Percentiles rank a stretch among this genome's conserved stretches.
Conservation (phyloP, 163 green algal genomes). For the Trebouxiophyceae sp. region DNA sequence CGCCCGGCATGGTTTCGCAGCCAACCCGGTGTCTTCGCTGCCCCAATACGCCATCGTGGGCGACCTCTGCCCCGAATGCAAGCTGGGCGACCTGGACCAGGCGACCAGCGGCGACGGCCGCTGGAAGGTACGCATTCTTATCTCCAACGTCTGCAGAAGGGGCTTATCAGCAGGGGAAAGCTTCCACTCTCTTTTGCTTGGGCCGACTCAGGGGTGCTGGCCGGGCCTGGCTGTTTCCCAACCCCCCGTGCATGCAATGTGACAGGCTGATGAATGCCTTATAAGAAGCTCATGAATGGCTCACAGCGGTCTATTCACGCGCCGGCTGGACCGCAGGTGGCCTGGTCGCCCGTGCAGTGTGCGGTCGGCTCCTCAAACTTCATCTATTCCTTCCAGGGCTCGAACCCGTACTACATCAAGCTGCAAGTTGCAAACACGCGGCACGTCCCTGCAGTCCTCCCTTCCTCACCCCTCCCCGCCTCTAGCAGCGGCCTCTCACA, state of each 20-base stretch:
- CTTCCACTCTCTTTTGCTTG: too few relatives aligned
- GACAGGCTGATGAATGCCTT: background rate
- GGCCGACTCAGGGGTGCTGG: too few relatives aligned
- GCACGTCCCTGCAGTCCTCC: background rate
- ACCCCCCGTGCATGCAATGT: background rate
- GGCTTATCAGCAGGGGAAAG: too few relatives aligned
- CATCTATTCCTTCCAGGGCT: constrained; percentile 21
- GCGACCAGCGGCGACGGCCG: constrained; percentile 16
- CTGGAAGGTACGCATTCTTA: too few relatives aligned
- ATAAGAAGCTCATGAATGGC: background rate
- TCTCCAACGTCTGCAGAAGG: too few relatives aligned
- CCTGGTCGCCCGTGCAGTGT: constrained; percentile 25
- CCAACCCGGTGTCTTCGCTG: background rate
- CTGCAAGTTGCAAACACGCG: constrained; percentile 22
- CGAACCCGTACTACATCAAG: constrained; percentile 22
- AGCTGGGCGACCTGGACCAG: constrained; percentile 18
- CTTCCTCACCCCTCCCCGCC: background rate
- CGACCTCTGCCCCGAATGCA: constrained; percentile 18
- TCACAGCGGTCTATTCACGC: too few relatives aligned
- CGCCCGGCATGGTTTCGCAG: background rate
- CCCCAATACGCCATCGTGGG: constrained; percentile 9
- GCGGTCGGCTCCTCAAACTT: constrained; percentile 7
- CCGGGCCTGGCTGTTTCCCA: background rate
- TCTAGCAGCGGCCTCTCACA: background rate
- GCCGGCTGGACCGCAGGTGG: too few relatives aligned